Base-by-base conservation (phyloP, 768 basidiomycete genomes). In the Collybiopsis confluens region DNA sequence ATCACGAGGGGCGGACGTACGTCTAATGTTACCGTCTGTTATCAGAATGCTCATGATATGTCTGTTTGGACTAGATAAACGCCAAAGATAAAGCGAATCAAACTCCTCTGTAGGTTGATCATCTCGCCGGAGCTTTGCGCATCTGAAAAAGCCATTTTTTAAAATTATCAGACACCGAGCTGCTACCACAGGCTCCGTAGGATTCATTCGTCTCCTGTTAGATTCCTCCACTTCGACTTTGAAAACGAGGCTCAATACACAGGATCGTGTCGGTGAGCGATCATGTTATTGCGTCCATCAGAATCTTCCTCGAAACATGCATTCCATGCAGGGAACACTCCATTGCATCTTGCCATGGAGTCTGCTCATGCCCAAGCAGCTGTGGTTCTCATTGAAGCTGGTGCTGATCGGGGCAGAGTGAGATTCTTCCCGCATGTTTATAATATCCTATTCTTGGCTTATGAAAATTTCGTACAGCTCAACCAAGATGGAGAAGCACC, bases 321-420 rank as follows among this genome's bases (percentile, higher is more conserved):
- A 45, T 8, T 45, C 42, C 61, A 61, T 53, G 50, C 63, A 90
- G 95, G 96, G 47, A 97, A 98, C 64, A 98, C 97, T 1, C 93
- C 97, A 2, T 73, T 99, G 35, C 97, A 99, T 76, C 82, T 99
- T 28, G 95, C 96, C 16, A 89, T 99, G 87, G 96, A 99, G 62
- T 93, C 90, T 51, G 96, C 87, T 16, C 90, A 98, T 64, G 96
- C 91, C 13, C 86, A 92, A 65, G 89, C 85, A 15, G 96, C 96
- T 9, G 89, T 93, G 2, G 68, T 89, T 46, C 78, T 99, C 47
- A 96, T 99, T 56, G 92, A 96, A 65, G 95, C 92, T 43, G 96
- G 96, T 18, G 95, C 95, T 7, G 96, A 98, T 75, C 85, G 96
- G 27, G 81, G 80, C 59, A 79, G 91, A 61, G 94, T 95, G 70